Evolutionary conservation across 805 yeast genomes (phyloP), one percentile per base, ranked within the genome.

Genomic region (Saccharomyces eubayanus): DNA sequence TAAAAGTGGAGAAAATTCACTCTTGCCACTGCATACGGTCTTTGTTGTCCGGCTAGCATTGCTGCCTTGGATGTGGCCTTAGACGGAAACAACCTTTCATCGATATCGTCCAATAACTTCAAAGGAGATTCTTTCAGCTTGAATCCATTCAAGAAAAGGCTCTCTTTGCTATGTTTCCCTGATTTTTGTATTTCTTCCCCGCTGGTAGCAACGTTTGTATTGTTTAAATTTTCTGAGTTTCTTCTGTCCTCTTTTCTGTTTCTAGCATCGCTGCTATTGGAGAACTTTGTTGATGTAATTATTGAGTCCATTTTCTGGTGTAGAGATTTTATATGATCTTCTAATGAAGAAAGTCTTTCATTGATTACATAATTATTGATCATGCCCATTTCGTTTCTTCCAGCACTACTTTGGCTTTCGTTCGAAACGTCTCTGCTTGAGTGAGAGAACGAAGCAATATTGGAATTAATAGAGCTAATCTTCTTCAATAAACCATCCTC

Each of bases 1-100:
- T 76, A 80, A 64, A 80, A 80, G 48, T 68, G 63, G 41, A 77
- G 53, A 57, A 82, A 80, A 52, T 77, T 77, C 14, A 73, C 70
- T 57, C 79, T 59, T 8, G 73, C 73, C 0, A 69, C 71, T 2
- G 69, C 71, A 55, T 65, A 68, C 6, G 73, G 72, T 47, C 73
- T 56, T 52, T 68, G 71, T 21, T 66, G 64, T 53, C 65, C 62
- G 14, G 67, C 72, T 2, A 62, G 46, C 14, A 54, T 55, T 21
- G 66, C 73, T 28, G 57, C 52, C 49, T 61, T 62, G 1, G 71
- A 65, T 11, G 59, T 59, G 1, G 65, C 65, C 29, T 55, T 59
- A 2, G 61, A 60, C 8, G 76, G 73, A 51, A 76, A 75, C 30
- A 77, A 58, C 27, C 69, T 63, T 36, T 67, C 67, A 58, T 75